These are phyloP conservation scores for Hansenula anomala DNA, from an alignment of 1,139 yeast genomes.

Conservation along the genomic window DNA sequence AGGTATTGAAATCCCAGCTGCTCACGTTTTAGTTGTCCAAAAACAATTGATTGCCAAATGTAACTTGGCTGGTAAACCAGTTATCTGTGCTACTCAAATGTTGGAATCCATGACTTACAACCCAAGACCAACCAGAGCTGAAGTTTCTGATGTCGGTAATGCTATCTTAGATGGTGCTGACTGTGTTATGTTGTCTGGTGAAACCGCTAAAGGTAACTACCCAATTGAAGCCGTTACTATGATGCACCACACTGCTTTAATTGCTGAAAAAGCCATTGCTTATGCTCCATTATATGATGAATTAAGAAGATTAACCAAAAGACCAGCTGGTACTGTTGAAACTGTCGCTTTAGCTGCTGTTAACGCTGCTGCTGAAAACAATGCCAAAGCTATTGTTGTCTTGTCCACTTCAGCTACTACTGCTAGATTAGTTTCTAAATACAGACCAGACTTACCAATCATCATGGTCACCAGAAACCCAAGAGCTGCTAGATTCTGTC, in stretches of 20 bases:
- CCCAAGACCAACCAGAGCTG: constrained; percentile 99
- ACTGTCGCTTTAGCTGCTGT: constrained; percentile 98
- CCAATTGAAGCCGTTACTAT: constrained; percentile 96
- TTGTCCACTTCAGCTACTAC: constrained; percentile 93
- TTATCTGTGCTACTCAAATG: constrained; percentile 99
- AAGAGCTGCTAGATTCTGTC: constrained; percentile 90
- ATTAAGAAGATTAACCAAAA: constrained; percentile 76
- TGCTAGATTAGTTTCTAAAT: constrained; percentile 94
- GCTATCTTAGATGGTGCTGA: constrained; percentile 99
- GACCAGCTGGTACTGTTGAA: constrained; percentile 93
- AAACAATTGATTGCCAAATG: constrained; percentile 98
- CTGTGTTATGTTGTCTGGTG: constrained; percentile 99
- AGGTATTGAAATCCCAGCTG: constrained; percentile 99
- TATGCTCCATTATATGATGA: constrained; percentile 86
- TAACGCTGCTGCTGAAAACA: constrained; percentile 92
- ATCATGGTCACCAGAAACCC: constrained; percentile 97
- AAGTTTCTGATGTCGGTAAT: constrained; percentile 98
- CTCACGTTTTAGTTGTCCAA: constrained; percentile 97
- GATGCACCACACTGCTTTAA: constrained; percentile 97
- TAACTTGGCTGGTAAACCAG: constrained; percentile 99
- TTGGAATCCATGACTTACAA: constrained; percentile 98
- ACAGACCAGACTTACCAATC: constrained; percentile 96
- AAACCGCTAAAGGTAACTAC: constrained; percentile 98
- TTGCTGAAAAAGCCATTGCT: constrained; percentile 96
- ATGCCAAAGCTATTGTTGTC: constrained; percentile 95